Evolutionary conservation across 306 rosid genomes (phyloP).

Genomic region (Phaseolus lunatus): DNA sequence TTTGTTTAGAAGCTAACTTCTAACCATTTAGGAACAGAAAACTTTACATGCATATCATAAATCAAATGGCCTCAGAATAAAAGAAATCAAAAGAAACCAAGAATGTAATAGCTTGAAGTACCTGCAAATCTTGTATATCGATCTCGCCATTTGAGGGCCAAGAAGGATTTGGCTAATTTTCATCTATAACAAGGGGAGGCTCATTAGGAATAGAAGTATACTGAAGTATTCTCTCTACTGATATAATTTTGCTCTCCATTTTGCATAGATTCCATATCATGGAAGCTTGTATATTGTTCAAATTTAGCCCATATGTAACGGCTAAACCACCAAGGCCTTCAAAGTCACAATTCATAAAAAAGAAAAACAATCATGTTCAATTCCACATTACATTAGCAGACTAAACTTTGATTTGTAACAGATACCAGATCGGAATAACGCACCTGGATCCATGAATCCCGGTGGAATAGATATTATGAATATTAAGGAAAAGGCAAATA

Average conservation of each 20-base stretch:
- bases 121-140: constrained; percentile 77
- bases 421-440: constrained; percentile 15
- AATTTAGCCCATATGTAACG: constrained; percentile 85
- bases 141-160: constrained; percentile 86
- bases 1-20: constrained; percentile 14
- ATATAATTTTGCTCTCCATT: constrained; percentile 82
- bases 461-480: constrained; percentile 77
- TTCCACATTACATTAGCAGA: constrained; percentile 1
- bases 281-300: constrained; percentile 70
- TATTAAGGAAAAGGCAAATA: constrained; percentile 71
- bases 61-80: not conserved
- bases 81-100: not conserved
- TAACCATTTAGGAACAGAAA: constrained; percentile 14
- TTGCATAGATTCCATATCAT: constrained; percentile 75
- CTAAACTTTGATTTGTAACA: not conserved
- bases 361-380: constrained; percentile 21
- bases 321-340: constrained; percentile 84
- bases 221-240: constrained; percentile 86
- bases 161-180: constrained; percentile 59
- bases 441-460: constrained; percentile 85
- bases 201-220: constrained; percentile 69
- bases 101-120: constrained; percentile 31
- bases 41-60: not conserved
- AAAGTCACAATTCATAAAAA: not conserved
- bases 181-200: constrained; percentile 71